Base-by-base conservation (phyloP, 2,329 filamentous ascomycete species). In the Paracorniculantispora psalliotae region DNA sequence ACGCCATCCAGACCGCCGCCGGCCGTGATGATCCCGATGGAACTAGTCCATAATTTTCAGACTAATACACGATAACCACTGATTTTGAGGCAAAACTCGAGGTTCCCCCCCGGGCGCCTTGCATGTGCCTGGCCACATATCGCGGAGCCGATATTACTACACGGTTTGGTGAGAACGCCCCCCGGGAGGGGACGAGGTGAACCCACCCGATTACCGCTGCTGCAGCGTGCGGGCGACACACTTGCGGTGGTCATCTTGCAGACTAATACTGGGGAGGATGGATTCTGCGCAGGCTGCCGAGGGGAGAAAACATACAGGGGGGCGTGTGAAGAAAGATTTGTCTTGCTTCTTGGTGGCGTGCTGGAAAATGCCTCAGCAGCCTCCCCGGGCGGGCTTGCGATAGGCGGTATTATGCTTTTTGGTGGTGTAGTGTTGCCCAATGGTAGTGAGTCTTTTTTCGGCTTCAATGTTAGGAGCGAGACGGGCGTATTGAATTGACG, bases 141-240 rank as follows among this genome's bases (percentile, higher is more conserved):
- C 54, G 43, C 55, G 55, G 44, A 50, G 46, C 26, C 55, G 37
- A 57, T 57, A 54, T 54, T 54, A 54, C 55, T 57, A 57, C 55
- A 49, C 23, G 41, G 43, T 13, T n/a, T 30, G 44, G 30, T 37
- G 33, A 56, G 28, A n/a, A 39, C 15, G 55, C 46, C 33, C 46
- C 43, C 48, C 21, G 26, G 44, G 46, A 30, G 9, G 44, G n/a
- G n/a, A n/a, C n/a, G 15, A 46, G 53, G 26, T 10, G 43, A 57
- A 33, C 53, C 53, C 53, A 56, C 53, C 43, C 53, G 53, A 56
- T 57, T 57, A 57, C 53, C 53, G 53, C 53, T 25, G 43, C 15
- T 57, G 53, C 53, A 57, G 41, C 28, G 4, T 17, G 41, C 37
- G 41, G 13, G 9, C 23, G 5, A 13, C 19, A 21, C 19, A 21